Evolutionary conservation across 495 filamentous ascomycete genomes (phyloP).

Genomic region (Polyplosphaeria fusca): DNA sequence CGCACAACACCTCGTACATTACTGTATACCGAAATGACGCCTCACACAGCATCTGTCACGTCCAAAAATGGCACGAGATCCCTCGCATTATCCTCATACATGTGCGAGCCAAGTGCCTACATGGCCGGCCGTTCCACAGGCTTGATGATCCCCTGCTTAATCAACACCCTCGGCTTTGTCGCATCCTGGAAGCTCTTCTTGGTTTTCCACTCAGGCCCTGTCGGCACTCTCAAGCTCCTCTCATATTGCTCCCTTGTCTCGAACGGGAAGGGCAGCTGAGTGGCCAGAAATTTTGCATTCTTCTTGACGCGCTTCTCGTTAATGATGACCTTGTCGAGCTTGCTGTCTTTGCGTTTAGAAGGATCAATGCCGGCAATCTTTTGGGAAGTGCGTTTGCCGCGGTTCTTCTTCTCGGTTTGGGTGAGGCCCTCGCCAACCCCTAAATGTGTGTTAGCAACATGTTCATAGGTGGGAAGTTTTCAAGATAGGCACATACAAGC

Average conservation of each 20-base stretch:
- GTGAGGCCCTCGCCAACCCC: constrained; percentile 77
- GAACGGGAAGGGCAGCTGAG: constrained; percentile 77
- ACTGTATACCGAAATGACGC: no score
- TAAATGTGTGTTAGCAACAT: no score
- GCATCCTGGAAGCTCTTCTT: constrained; percentile 86
- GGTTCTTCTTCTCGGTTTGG: constrained; percentile 59
- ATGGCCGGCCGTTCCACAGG: constrained; percentile 78
- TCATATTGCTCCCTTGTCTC: constrained; percentile 89
- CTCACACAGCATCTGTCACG: no score
- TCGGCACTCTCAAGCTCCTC: constrained; percentile 75
- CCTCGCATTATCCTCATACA: no score
- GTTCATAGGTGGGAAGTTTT: no score
- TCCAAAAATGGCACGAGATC: no score
- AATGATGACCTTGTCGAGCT: constrained; percentile 80
- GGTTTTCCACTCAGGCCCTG: constrained; percentile 92
- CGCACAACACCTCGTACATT: no score
- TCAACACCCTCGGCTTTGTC: constrained; percentile 85
- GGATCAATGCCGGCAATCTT: constrained; percentile 73
- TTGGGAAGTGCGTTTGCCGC: constrained; percentile 54
- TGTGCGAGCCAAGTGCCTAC: no score
- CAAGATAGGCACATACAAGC: no score
- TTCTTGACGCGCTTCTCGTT: constrained; percentile 90
- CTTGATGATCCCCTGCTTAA: constrained; percentile 90
- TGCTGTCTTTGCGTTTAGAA: constrained; percentile 75
- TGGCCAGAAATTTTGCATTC: constrained; percentile 86